Percentiles rank a stretch among this genome's conserved stretches.
phyloP scores from a whole-genome alignment of 2,329 filamentous ascomycete genomes.

The Botrytis medusae region DNA sequence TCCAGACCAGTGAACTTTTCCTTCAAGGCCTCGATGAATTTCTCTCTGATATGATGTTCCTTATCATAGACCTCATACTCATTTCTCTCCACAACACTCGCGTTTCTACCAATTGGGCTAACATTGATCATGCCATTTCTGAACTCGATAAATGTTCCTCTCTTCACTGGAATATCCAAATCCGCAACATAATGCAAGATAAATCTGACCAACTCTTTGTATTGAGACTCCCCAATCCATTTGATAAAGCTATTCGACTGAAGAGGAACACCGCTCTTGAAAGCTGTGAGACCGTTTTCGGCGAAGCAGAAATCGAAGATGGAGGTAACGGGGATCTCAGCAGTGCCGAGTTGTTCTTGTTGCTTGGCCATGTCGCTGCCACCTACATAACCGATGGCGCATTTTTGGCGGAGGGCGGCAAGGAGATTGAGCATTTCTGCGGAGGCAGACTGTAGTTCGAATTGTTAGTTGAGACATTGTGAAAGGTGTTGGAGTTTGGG shows the following conservation, averaged over 20 bases:
- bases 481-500: conserved; percentile 7
- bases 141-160: conserved; percentile 84
- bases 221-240: conserved; percentile 81
- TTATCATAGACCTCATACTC: conserved; percentile 83
- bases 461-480: neutral
- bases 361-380: conserved; percentile 92
- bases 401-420: conserved; percentile 76
- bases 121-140: conserved; percentile 91
- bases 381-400: conserved; percentile 88
- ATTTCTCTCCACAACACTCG: conserved; percentile 73
- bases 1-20: conserved; percentile 81
- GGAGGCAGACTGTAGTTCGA: neutral
- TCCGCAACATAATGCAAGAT: conserved; percentile 81
- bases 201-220: conserved; percentile 76
- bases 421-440: conserved; percentile 83
- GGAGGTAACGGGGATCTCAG: conserved; percentile 66
- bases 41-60: conserved; percentile 70
- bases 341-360: conserved; percentile 86
- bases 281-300: conserved; percentile 94
- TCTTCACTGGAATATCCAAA: conserved; percentile 79
- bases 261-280: conserved; percentile 75
- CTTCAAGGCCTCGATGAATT: conserved; percentile 73
- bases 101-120: conserved; percentile 82
- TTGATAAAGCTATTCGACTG: conserved; percentile 83
- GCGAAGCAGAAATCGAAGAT: conserved; percentile 98